A percentile compares a stretch with the other conserved stretches of the same genome.
phyloP scores from a whole-genome alignment of 2,329 filamentous ascomycete genomes.

The Hirsutella minnesotensis region DNA sequence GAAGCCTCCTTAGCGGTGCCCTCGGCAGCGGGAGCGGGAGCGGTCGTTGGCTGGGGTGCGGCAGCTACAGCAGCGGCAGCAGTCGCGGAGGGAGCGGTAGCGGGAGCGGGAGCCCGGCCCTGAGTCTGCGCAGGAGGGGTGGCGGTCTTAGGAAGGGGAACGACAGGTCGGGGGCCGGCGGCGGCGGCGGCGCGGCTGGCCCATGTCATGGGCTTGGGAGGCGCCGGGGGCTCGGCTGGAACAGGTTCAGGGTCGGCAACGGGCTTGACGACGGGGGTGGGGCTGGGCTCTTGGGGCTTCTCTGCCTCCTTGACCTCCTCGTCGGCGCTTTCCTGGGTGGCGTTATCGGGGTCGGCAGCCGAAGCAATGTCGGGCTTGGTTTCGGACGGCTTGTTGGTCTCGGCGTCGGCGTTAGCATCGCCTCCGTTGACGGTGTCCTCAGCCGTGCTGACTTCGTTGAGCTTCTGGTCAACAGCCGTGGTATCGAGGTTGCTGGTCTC shows the following conservation, averaged over 20 bases:
- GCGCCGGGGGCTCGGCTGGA: conserved; percentile 29
- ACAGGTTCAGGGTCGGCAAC: conserved; percentile 37
- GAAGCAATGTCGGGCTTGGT: conserved; percentile 21
- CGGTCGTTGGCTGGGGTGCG: conserved; percentile 13
- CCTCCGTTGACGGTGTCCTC: conserved; percentile 19
- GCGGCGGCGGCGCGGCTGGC: conserved; percentile 56
- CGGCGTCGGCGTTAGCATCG: conserved; percentile 18
- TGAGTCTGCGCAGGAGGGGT: conserved; percentile 35
- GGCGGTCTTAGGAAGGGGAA: conserved; percentile 45
- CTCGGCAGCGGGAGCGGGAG: conserved; percentile 27
- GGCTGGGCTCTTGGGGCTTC: conserved; percentile 52
- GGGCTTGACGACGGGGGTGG: conserved; percentile 37
- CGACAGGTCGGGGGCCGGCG: conserved; percentile 39
- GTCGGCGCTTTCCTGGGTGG: conserved; percentile 38
- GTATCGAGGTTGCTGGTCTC: conserved; percentile 25
- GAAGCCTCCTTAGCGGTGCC: conserved; percentile 35
- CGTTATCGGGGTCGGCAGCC: conserved; percentile 35
- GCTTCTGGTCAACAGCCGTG: conserved; percentile 58
- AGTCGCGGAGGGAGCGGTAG: conserved; percentile 19
- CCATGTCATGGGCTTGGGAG: conserved; percentile 59
- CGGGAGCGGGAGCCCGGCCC: conserved; percentile 39
- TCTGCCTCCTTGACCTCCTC: conserved; percentile 47
- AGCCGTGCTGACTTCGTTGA: conserved; percentile 48
- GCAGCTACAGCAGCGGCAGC: conserved; percentile 27
- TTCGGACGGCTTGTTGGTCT: conserved; percentile 26